Percentiles rank a stretch among this genome's conserved stretches.
Evolutionary conservation across 352 stramenopile genomes (phyloP).

Genomic region (Phytopythium boreale): DNA sequence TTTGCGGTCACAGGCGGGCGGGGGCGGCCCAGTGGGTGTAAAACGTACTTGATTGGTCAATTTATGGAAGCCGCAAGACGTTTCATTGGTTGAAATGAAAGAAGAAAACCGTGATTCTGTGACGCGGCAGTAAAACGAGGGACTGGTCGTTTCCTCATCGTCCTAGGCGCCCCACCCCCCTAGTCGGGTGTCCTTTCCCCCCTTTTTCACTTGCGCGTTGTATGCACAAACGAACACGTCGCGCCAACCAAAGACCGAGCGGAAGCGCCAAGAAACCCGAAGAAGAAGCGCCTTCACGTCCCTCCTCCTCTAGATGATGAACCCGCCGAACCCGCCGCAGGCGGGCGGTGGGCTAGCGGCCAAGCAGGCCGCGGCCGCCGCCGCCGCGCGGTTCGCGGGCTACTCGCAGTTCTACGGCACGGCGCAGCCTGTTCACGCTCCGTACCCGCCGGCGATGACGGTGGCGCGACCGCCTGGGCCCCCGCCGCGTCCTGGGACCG

Average conservation of each 20-base stretch:
- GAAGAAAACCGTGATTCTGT: not conserved
- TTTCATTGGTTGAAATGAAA: slow-evolving; percentile 2
- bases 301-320: slow-evolving; percentile 21
- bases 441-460: slow-evolving; percentile 4
- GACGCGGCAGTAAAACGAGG: not conserved
- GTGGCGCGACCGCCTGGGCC: slow-evolving; percentile 6
- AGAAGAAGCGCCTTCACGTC: not conserved
- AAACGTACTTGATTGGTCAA: slow-evolving; percentile 1
- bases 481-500: slow-evolving; percentile 14
- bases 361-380: slow-evolving; percentile 31
- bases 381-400: slow-evolving; percentile 50
- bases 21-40: not conserved
- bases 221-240: not conserved
- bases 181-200: not conserved
- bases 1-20: too few species aligned
- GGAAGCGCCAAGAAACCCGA: not conserved
- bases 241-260: not conserved
- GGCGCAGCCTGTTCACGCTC: slow-evolving; percentile 2
- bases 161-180: not conserved
- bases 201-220: not conserved
- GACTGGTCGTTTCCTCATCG: not conserved
- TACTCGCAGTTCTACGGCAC: slow-evolving; percentile 69
- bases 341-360: slow-evolving; percentile 18
- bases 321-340: slow-evolving; percentile 20
- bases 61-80: not conserved